Percentiles rank a stretch among this genome's conserved stretches.
Conservation (phyloP, 129 eudicot genomes). For the Lonicera japonica region DNA sequence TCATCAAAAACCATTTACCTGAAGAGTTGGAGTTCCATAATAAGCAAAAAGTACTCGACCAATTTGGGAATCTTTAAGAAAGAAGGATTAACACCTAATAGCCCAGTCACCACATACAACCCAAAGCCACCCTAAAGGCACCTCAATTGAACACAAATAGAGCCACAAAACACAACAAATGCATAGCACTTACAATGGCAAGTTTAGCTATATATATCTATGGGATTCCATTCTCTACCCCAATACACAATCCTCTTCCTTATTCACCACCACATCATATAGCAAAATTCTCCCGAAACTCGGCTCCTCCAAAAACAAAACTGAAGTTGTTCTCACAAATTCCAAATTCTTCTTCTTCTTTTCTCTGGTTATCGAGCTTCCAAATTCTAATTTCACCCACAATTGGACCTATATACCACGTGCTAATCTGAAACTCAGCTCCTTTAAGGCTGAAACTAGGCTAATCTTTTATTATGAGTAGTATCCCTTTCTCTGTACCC, state of each 20-base stretch:
- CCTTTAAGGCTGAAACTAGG: no score
- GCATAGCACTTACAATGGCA: slow-evolving; percentile 42
- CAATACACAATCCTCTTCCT: slow-evolving; percentile 37
- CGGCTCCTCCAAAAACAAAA: slow-evolving; percentile 9
- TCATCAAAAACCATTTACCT: slow-evolving; percentile 38
- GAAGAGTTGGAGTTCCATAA: slow-evolving; percentile 60
- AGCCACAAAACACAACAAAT: slow-evolving; percentile 50
- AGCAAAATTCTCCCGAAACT: slow-evolving; percentile 30
- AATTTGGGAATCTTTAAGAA: slow-evolving; percentile 74
- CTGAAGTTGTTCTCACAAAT: slow-evolving; percentile 12
- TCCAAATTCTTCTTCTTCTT: no score
- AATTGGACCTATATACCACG: no score
- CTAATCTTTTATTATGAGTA: slow-evolving; percentile 12
- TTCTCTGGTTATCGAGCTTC: no score
- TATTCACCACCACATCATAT: slow-evolving; percentile 63
- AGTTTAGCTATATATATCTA: slow-evolving; percentile 34
- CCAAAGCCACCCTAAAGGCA: slow-evolving; percentile 61
- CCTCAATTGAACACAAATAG: slow-evolving; percentile 71
- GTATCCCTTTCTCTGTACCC: background rate
- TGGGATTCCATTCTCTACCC: slow-evolving; percentile 50
- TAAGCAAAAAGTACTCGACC: slow-evolving; percentile 85
- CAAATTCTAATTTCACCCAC: no score
- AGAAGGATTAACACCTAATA: slow-evolving; percentile 63
- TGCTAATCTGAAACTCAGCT: no score
- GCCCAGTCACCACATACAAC: slow-evolving; percentile 43